A percentile compares a stretch with the other conserved stretches of the same genome.
Evolutionary conservation across 1,139 yeast genomes (phyloP).

Genomic region (Lodderomyces margitis): DNA sequence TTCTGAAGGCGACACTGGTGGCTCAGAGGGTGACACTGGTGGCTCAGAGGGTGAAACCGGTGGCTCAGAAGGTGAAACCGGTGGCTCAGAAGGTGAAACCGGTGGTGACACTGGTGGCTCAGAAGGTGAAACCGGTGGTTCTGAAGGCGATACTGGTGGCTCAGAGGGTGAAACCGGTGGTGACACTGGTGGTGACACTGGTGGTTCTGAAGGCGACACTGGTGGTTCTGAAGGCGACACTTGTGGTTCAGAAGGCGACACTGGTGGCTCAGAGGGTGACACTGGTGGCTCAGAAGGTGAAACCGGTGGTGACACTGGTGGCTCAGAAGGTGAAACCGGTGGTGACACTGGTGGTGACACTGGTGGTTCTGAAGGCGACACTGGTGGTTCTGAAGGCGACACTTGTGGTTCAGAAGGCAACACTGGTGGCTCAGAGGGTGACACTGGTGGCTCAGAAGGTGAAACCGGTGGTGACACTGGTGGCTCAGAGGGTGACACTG

Average conservation of each 20-base stretch:
- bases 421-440: no score
- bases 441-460: no score
- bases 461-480: neutral
- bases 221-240: neutral
- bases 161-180: neutral
- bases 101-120: neutral
- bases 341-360: no score
- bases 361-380: no score
- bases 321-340: no score
- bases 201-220: neutral
- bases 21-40: neutral
- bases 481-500: no score
- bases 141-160: conserved; percentile 1
- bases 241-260: no score
- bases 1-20: neutral
- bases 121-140: neutral
- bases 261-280: no score
- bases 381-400: neutral
- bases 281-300: no score
- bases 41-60: neutral
- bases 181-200: neutral
- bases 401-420: neutral
- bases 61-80: neutral
- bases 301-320: no score
- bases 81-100: neutral